Percentiles rank a stretch among this genome's conserved stretches.
Evolutionary conservation across 2,329 filamentous ascomycete species (phyloP).

Genomic region (Xylariaceae sp.): DNA sequence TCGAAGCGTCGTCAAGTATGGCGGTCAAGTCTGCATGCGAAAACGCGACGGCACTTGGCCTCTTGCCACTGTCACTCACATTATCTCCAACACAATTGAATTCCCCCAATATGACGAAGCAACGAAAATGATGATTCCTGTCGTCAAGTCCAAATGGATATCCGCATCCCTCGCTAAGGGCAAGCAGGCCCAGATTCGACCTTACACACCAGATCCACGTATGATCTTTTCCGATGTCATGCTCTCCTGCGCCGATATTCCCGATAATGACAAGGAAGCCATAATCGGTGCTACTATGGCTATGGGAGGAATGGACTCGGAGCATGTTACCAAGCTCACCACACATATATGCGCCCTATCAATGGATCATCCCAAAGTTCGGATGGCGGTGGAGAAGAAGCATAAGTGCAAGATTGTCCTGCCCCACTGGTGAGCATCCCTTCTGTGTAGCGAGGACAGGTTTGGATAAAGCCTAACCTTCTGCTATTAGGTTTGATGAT

Average conservation of each 20-base stretch:
- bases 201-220: constrained; percentile 88
- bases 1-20: constrained; percentile 54
- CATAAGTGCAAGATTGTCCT: constrained; percentile 83
- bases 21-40: constrained; percentile 56
- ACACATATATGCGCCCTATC: constrained; percentile 90
- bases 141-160: constrained; percentile 86
- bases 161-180: constrained; percentile 70
- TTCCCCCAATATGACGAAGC: constrained; percentile 86
- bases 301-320: constrained; percentile 82
- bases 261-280: constrained; percentile 85
- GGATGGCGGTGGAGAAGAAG: constrained; percentile 66
- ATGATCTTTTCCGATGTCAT: constrained; percentile 89
- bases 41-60: constrained; percentile 56
- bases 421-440: constrained; percentile 77
- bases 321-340: constrained; percentile 72
- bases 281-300: constrained; percentile 90
- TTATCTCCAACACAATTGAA: constrained; percentile 78
- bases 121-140: constrained; percentile 78
- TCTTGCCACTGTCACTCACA: constrained; percentile 59
- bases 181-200: constrained; percentile 78
- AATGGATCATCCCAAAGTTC: constrained; percentile 75
- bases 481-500: constrained; percentile 82
- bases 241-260: constrained; percentile 83
- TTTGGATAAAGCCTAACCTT: constrained; percentile 33
- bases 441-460: neutral